These are phyloP conservation scores for Hypoxylon subgilvum DNA, from an alignment of 495 filamentous ascomycete species.

Conservation along the genomic window DNA sequence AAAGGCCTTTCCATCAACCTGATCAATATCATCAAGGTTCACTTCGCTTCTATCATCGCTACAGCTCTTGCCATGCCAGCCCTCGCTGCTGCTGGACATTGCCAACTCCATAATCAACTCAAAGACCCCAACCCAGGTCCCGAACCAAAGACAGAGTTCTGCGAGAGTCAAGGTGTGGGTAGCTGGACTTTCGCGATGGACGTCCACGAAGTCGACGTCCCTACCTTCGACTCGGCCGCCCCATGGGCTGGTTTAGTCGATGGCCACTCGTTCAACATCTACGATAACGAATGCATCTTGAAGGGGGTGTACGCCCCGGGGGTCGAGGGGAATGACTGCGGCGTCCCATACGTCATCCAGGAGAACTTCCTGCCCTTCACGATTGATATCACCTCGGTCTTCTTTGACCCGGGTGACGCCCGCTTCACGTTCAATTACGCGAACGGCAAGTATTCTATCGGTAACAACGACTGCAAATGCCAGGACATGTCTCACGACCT, in stretches of 20 bases:
- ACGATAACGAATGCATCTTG: slow-evolving; percentile 3
- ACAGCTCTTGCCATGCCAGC: background rate
- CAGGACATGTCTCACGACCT: background rate
- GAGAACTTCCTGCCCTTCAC: slow-evolving; percentile 11
- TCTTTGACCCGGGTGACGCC: background rate
- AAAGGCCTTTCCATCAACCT: no score
- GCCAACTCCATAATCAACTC: slow-evolving; percentile 5
- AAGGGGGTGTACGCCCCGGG: background rate
- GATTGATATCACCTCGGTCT: background rate
- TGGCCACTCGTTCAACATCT: slow-evolving; percentile 10
- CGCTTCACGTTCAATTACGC: background rate
- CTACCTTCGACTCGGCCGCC: slow-evolving; percentile 2
- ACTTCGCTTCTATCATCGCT: background rate
- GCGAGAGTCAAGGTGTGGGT: slow-evolving; percentile 3
- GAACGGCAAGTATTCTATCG: background rate
- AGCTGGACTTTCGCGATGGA: slow-evolving; percentile 7
- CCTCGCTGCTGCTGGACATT: background rate
- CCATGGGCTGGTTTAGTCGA: background rate
- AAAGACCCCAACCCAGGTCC: background rate
- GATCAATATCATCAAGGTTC: background rate
- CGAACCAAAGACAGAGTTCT: background rate
- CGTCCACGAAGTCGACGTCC: slow-evolving; percentile 1
- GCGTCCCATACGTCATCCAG: background rate
- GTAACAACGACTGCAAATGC: background rate
- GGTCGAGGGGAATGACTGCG: slow-evolving; percentile 6